Conservation (phyloP, 805 yeast genomes). For the Suhomyces xylopsoci region DNA sequence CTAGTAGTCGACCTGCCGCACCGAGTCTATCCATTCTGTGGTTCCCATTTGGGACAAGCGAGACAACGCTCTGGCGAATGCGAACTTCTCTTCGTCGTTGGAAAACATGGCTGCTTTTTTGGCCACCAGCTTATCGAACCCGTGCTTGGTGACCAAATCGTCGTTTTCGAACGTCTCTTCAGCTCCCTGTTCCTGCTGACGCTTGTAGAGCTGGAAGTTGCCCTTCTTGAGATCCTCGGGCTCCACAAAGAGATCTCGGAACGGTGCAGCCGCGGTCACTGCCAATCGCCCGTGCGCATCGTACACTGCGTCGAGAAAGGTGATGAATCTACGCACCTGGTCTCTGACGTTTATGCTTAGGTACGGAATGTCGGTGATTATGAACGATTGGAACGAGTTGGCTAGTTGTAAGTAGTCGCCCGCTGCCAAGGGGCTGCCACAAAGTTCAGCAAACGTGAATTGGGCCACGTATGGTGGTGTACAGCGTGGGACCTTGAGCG, state of each 20-base stretch:
- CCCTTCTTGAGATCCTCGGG: conserved; percentile 58
- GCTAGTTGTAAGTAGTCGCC: conserved; percentile 92
- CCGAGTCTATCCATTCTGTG: conserved; percentile 79
- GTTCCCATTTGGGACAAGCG: conserved; percentile 93
- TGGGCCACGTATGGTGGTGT: conserved; percentile 83
- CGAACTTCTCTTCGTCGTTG: conserved; percentile 92
- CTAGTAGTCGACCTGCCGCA: conserved; percentile 4
- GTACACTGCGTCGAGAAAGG: conserved; percentile 92
- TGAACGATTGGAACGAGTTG: conserved; percentile 65
- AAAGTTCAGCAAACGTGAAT: conserved; percentile 80
- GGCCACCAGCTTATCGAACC: conserved; percentile 70
- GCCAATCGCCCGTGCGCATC: conserved; percentile 87
- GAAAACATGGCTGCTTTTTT: conserved; percentile 75
- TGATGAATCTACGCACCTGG: conserved; percentile 85
- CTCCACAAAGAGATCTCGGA: conserved; percentile 81
- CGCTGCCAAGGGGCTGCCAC: conserved; percentile 86
- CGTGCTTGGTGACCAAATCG: conserved; percentile 69
- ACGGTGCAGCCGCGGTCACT: conserved; percentile 84
- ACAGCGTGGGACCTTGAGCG: conserved; percentile 69
- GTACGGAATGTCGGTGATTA: conserved; percentile 92
- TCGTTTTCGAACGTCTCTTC: conserved; percentile 49
- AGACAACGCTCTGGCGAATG: conserved; percentile 91
- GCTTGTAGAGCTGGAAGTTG: conserved; percentile 42
- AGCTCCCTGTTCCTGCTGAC: conserved; percentile 33
- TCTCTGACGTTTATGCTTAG: conserved; percentile 77